A percentile compares a stretch with the other conserved stretches of the same genome.
These are phyloP conservation scores for Symbiodinium natans DNA, from an alignment of 73 alveolate species.

Conservation along the genomic window DNA sequence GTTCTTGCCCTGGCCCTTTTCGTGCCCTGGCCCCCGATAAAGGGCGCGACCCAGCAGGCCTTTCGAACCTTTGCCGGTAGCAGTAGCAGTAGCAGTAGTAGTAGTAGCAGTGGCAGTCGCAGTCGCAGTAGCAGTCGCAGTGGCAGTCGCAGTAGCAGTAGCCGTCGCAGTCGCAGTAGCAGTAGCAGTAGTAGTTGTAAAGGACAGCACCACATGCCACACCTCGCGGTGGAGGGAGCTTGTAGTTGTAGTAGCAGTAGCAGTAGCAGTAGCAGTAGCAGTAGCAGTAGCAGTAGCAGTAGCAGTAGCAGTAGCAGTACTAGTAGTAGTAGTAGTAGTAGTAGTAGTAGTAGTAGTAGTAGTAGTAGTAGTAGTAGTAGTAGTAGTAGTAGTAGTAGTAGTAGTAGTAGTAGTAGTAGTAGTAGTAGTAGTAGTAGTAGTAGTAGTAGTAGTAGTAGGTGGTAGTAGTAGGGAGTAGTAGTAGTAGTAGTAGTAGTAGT, in stretches of 20 bases:
- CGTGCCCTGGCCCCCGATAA: too few species aligned
- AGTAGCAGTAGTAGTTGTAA: neutral
- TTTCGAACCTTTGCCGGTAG: too few species aligned
- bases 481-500: neutral
- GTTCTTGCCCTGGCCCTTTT: too few species aligned
- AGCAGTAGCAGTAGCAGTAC: neutral
- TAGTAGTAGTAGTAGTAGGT: neutral
- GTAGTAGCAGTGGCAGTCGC: too few species aligned
- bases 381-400: neutral
- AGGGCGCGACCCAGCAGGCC: too few species aligned
- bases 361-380: neutral
- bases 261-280: conserved; percentile 5
- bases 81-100: too few species aligned
- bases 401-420: neutral
- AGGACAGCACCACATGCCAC: neutral
- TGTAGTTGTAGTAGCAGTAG: conserved; percentile 2
- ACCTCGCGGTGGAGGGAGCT: neutral
- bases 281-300: conserved; percentile 14
- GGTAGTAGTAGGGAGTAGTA: neutral
- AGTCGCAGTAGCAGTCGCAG: too few species aligned
- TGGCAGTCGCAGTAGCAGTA: too few species aligned
- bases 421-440: neutral
- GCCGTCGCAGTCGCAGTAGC: too few species aligned
- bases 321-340: neutral
- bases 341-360: neutral